Evolutionary conservation across 306 rosid species (phyloP).

Genomic region (Casuarina cunninghamiana): DNA sequence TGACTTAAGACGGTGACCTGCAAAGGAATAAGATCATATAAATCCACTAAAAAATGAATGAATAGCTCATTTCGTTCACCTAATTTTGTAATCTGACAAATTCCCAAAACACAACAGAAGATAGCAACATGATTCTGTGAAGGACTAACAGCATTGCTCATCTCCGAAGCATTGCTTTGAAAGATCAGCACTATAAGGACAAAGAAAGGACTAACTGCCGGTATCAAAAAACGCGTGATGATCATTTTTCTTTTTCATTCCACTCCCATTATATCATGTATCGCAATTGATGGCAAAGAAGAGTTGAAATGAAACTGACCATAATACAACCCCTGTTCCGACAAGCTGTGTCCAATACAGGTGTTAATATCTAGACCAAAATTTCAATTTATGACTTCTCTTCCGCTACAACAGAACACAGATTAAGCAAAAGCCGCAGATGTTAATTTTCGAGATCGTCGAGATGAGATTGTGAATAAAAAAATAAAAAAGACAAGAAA

Average conservation of each 20-base stretch:
- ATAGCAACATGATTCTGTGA: background rate
- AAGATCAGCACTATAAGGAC: background rate
- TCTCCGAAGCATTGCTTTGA: background rate
- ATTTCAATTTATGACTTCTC: background rate
- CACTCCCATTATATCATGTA: background rate
- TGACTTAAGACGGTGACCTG: conserved; percentile 50
- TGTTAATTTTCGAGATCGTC: background rate
- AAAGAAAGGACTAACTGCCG: background rate
- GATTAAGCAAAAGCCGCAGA: background rate
- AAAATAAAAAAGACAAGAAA: background rate
- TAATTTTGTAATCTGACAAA: background rate
- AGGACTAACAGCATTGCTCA: background rate
- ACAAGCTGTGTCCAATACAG: background rate
- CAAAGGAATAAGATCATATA: conserved; percentile 12
- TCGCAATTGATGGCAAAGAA: background rate
- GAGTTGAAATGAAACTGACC: background rate
- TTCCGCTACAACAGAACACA: background rate
- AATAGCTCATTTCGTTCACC: background rate
- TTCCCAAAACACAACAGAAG: background rate
- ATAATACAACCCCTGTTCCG: background rate
- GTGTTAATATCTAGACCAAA: background rate
- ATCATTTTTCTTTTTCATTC: background rate
- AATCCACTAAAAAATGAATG: background rate
- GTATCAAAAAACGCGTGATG: background rate
- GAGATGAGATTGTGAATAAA: background rate